Percentiles rank a stretch among this genome's conserved stretches.
phyloP scores from a whole-genome alignment of 805 yeast genomes.

The Cyberlindnera xishuangbannaensis region DNA sequence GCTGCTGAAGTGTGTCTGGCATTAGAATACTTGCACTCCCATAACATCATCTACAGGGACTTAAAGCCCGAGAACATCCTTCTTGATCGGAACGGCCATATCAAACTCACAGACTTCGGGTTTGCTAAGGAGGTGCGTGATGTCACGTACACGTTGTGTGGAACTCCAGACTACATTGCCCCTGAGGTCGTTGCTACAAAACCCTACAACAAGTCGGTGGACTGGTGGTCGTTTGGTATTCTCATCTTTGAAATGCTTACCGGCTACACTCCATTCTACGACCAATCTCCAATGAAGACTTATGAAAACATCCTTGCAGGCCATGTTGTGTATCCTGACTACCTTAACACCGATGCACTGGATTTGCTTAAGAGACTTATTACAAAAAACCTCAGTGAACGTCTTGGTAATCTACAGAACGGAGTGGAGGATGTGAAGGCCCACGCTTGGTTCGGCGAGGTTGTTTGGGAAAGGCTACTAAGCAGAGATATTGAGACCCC shows the following conservation, averaged over 20 bases:
- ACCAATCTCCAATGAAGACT: conserved; percentile 88
- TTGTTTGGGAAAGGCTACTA: conserved; percentile 83
- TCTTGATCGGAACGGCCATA: conserved; percentile 83
- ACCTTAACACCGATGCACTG: conserved; percentile 69
- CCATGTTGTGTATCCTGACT: conserved; percentile 70
- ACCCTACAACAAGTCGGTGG: conserved; percentile 92
- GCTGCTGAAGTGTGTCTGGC: conserved; percentile 89
- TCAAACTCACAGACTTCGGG: conserved; percentile 90
- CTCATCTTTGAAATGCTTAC: conserved; percentile 91
- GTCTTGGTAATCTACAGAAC: conserved; percentile 80
- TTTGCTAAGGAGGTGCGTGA: conserved; percentile 91
- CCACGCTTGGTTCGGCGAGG: conserved; percentile 91
- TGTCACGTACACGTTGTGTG: conserved; percentile 90
- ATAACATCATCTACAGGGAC: conserved; percentile 85
- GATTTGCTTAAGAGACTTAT: conserved; percentile 70
- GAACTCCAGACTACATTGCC: conserved; percentile 94
- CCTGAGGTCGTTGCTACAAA: conserved; percentile 93
- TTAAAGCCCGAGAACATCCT: conserved; percentile 90
- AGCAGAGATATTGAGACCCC: conserved; percentile 91
- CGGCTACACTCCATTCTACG: conserved; percentile 93
- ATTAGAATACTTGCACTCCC: conserved; percentile 78
- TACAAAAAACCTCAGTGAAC: conserved; percentile 74
- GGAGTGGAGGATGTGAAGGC: conserved; percentile 82
- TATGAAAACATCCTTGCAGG: conserved; percentile 87
- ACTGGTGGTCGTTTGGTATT: conserved; percentile 97